Conservation (phyloP, 495 filamentous ascomycete species). For the Parmelia sp. region DNA sequence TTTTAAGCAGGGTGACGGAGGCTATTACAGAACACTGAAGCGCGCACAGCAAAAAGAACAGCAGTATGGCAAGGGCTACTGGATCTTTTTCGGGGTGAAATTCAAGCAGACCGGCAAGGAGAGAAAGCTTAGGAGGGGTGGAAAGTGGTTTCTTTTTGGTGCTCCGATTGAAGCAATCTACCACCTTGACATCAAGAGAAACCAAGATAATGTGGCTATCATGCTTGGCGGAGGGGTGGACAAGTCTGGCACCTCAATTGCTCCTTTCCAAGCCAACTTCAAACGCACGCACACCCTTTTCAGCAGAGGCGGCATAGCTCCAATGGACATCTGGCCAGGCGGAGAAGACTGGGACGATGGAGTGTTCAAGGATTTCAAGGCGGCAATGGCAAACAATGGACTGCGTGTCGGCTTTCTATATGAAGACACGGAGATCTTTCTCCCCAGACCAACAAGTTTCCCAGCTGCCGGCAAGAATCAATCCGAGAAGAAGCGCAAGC, state of each 20-base stretch:
- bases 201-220: not conserved
- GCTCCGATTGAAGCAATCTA: constrained; percentile 14
- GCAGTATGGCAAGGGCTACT: constrained; percentile 13
- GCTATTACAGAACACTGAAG: constrained; percentile 6
- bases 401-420: constrained; percentile 8
- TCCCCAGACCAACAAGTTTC: not conserved
- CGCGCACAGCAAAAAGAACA: constrained; percentile 12
- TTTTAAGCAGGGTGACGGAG: constrained; percentile 5
- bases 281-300: constrained; percentile 5
- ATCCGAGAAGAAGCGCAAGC: constrained; percentile 9
- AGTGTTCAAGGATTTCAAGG: constrained; percentile 6
- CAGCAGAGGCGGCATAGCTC: constrained; percentile 16
- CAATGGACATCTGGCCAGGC: constrained; percentile 13
- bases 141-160: constrained; percentile 19
- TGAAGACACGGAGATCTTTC: not conserved
- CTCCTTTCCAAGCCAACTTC: constrained; percentile 3
- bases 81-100: constrained; percentile 17
- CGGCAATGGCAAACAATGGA: constrained; percentile 18
- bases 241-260: not conserved
- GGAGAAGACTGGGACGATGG: constrained; percentile 13
- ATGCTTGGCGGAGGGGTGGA: constrained; percentile 9
- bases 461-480: not conserved
- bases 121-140: not conserved
- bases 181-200: not conserved
- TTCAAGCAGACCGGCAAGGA: constrained; percentile 6